Base-by-base conservation (phyloP, 192 early-diverging fungal genomes). In the Paraglomus occultum region DNA sequence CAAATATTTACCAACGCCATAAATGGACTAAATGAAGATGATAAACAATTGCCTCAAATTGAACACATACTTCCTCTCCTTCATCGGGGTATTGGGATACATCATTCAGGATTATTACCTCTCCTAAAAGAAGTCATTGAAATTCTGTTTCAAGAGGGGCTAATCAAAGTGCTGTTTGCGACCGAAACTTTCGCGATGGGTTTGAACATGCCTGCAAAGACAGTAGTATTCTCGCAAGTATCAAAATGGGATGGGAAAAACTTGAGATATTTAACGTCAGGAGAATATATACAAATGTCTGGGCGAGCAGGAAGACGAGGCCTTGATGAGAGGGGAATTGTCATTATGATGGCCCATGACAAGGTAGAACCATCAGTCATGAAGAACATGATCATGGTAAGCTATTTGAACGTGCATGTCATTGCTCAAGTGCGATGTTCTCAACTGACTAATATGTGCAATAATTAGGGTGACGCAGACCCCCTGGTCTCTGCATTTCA, bases 271-370 rank as follows among this genome's bases (percentile, higher is more conserved):
- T 83, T 84, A 17, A 85, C 87, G 61, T 86, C 86, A 42, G 97
- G 97, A 73, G 97, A 99, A 81, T 99, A 99, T 79, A 99, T 97
- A 79, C 97, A 99, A 80, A 99, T 99, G 97, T 93, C 91, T 75
- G 97, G 97, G 50, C 91, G 97, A 74, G 97, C 97, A 12, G 97
- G 97, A 60, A 86, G 97, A 46, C 90, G 97, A 81, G 97, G 97
- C 31, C 82, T 96, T 49, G 97, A 99, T 84, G 94, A 96, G 62
- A 91, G 95, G 63, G 97, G 97, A 59, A 90, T 96, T 38, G 97
- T 99, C 8, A 95, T 99, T 67, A 80, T 99, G 77, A 97, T 96
- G 92, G 80, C 96, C 68, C 93, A 95, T 79, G 89, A 95, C 70
- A 95, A 95, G 78, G 94, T 96, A 87, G 94, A 96, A 69, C 92